These are phyloP conservation scores for Boletus eberwhitei DNA, from an alignment of 768 basidiomycete species.

Conservation along the genomic window DNA sequence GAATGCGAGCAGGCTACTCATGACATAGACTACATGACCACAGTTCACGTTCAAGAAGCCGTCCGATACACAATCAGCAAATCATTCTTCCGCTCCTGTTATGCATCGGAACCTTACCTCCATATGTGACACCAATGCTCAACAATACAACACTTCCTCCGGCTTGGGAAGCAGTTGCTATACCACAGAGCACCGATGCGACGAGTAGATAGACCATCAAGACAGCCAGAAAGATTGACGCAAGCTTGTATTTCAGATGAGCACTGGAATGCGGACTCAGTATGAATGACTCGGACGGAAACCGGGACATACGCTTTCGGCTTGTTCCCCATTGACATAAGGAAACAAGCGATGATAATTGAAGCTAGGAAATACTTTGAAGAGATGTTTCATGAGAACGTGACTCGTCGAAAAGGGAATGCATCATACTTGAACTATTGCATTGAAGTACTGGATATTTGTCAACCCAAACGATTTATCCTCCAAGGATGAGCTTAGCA, in stretches of 20 bases:
- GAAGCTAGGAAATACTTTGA: conserved; percentile 77
- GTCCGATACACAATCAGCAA: not conserved
- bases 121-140: conserved; percentile 83
- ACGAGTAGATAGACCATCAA: conserved; percentile 83
- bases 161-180: conserved; percentile 66
- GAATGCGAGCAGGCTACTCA: conserved; percentile 76
- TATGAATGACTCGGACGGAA: not conserved
- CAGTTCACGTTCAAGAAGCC: not conserved
- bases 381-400: conserved; percentile 1
- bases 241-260: conserved; percentile 70
- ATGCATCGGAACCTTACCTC: conserved; percentile 46
- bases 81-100: not conserved
- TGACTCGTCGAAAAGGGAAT: not conserved
- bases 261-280: conserved; percentile 16
- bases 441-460: conserved; percentile 71
- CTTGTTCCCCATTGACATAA: conserved; percentile 95
- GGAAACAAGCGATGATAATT: conserved; percentile 82
- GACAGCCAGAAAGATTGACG: conserved; percentile 67
- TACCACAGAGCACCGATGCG: conserved; percentile 77
- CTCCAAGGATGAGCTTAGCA: conserved; percentile 87
- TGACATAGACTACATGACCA: conserved; percentile 57
- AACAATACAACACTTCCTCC: conserved; percentile 74
- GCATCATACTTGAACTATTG: conserved; percentile 59
- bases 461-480: conserved; percentile 61
- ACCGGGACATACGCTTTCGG: conserved; percentile 61